Base-by-base conservation (phyloP, 768 basidiomycete genomes). In the Cantharellus cinnabarinus region DNA sequence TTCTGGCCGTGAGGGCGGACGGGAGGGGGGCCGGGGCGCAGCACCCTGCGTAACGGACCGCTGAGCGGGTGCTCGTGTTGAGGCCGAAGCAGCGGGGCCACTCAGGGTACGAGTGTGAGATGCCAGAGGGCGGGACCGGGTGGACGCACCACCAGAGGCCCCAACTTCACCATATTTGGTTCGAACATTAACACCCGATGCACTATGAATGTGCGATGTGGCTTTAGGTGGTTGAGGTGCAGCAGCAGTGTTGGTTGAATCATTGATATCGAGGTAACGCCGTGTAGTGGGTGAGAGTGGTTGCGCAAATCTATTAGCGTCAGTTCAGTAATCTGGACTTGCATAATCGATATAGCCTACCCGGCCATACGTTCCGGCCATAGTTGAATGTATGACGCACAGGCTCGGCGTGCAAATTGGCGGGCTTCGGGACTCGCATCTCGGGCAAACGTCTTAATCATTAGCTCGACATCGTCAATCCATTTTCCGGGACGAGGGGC, bases 341-440 rank as follows among this genome's bases (percentile, higher is more conserved):
- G 41, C 41, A 41, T 7, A 34, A 38, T 54, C 38, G 42, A 62
- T 64, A 54, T 39, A 4, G 68, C 75, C 5, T 65, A 89, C 89
- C 70, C 76, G 37, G 81, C 78, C 2, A 89, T 75, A 51, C 87
- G 74, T 29, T 68, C 67, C 2, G 89, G 87, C 51, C 89, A 72
- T 39, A 89, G 68, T 2, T 79, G 69, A 62, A 79, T 80, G 68
- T 89, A 90, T 0, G 80, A 82, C 60, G 81, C 83, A 65, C 85
- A 91, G 2, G 89, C 71, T 63, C 81, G 76, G 65, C 79, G 78
- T 61, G 79, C 78, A 4, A 78, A 68, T 66, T 79, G 83, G 63
- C 89, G 74, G 38, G 89, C 77, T 55, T 88, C 87, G 35, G 81
- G 80, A 65, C 76, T 84, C 3, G 85, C 77, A 68, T 91, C 89